Conservation (phyloP, 805 yeast genomes). For the Metschnikowia amazonensis region DNA sequence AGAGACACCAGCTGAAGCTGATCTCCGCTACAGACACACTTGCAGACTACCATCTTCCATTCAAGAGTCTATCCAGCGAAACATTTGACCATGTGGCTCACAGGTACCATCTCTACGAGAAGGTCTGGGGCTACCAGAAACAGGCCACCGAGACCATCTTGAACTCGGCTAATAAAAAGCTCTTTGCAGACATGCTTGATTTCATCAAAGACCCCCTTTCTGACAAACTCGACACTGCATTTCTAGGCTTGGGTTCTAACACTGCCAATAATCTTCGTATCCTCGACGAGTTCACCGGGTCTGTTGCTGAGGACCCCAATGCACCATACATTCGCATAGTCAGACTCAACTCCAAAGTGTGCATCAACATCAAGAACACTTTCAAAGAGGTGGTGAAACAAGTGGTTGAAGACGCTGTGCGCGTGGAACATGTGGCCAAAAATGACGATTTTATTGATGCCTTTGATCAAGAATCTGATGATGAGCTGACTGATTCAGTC, state of each 20-base stretch:
- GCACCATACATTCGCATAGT: conserved; percentile 20
- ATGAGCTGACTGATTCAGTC: conserved; percentile 1
- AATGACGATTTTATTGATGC: neutral
- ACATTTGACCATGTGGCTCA: conserved; percentile 17
- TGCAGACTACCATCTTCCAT: conserved; percentile 16
- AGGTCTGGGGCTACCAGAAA: conserved; percentile 29
- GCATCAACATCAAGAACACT: conserved; percentile 32
- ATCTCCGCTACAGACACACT: neutral
- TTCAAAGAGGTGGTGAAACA: conserved; percentile 34
- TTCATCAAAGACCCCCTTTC: conserved; percentile 21
- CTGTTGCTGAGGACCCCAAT: conserved; percentile 12
- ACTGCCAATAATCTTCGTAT: conserved; percentile 39
- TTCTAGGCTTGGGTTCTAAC: conserved; percentile 36
- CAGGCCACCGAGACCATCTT: conserved; percentile 27
- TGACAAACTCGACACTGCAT: conserved; percentile 29
- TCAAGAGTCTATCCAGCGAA: conserved; percentile 24
- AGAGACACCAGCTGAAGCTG: neutral
- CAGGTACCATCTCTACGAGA: conserved; percentile 23
- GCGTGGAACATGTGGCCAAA: neutral
- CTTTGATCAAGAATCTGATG: conserved; percentile 10
- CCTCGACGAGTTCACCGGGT: conserved; percentile 31
- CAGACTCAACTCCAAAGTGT: conserved; percentile 28
- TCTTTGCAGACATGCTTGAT: conserved; percentile 25
- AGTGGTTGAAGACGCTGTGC: conserved; percentile 16
- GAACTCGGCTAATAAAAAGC: conserved; percentile 29